Base-by-base conservation (phyloP, 129 eudicot genomes). In the Lonicera japonica region DNA sequence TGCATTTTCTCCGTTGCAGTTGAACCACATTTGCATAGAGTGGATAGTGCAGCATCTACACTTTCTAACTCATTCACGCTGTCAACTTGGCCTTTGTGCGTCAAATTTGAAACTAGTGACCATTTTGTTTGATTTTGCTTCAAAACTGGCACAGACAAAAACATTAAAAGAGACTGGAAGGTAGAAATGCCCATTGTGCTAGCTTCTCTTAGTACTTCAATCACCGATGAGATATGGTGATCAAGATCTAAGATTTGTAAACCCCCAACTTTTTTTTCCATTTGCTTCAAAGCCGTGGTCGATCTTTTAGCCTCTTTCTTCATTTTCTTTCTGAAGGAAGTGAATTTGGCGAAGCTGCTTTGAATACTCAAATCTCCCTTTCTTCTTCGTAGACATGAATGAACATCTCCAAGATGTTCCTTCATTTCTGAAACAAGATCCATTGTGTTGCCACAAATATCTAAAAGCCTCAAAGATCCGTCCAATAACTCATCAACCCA, bases 91-190 rank as follows among this genome's bases (percentile, higher is more conserved):
- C 71, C 61, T 23, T 21, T 82, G 8, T 36, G 54, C 25, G 74
- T 58, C 57, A 81, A 46, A 52, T 58, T 75, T 5, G 77, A 71
- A 54, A 73, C 78, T 23, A 73, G 18, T 11, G 83, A 70, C 86
- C 81, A 79, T 51, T 39, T 68, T 0, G 63, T 54, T 11, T 73
- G 61, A 54, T 64, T 77, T 20, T 56, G 54, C 43, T 82, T 82
- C 10, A 39, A 52, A 25, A 71, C 67, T 18, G 76, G 71, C 10
- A 39, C 13, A 5, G 77, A 68, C 8, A 64, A 22, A 47, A 73
- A 70, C 5, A 45, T 24, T 41, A 73, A 2, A 11, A 79, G 68
- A 2, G 79, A 73, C 10, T 66, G 69, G 22, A 64, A 68, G 25
- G 70, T 25, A 11, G 86, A 76, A 20, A 73, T 41, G 59, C 61